Percentiles rank a stretch among this genome's conserved stretches.
phyloP scores from a whole-genome alignment of 768 basidiomycete genomes.

The Gelatoporia subvermispora region DNA sequence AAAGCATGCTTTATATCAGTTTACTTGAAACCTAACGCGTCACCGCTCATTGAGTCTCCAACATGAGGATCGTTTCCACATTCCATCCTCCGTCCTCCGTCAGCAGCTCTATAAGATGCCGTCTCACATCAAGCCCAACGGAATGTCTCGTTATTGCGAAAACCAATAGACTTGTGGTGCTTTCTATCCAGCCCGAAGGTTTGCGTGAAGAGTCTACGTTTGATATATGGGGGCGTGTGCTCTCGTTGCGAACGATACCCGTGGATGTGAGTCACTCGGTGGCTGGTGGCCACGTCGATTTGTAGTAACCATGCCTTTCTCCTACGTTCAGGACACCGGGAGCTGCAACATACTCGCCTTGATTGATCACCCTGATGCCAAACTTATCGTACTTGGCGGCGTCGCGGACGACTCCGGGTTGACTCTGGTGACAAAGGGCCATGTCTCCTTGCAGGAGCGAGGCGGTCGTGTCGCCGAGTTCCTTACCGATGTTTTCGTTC shows the following conservation, averaged over 20 bases:
- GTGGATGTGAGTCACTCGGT: constrained; percentile 39
- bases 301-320: background rate
- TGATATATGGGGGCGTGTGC: constrained; percentile 68
- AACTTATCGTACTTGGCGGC: constrained; percentile 53
- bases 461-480: constrained; percentile 63
- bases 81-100: constrained; percentile 77
- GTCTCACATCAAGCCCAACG: constrained; percentile 42
- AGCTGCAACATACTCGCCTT: constrained; percentile 58
- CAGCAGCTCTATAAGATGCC: constrained; percentile 62
- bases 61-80: constrained; percentile 64
- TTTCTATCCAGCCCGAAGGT: constrained; percentile 56
- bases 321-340: constrained; percentile 2
- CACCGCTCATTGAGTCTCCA: too few species aligned
- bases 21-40: too few species aligned
- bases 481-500: constrained; percentile 63
- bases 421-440: constrained; percentile 36
- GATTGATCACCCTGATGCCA: constrained; percentile 73
- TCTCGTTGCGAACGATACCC: constrained; percentile 50
- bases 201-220: constrained; percentile 53
- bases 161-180: constrained; percentile 61
- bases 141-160: constrained; percentile 71
- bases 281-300: background rate
- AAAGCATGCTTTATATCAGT: background rate
- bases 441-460: constrained; percentile 52
- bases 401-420: constrained; percentile 27